These are phyloP conservation scores for Tolypocladium tropicale DNA, from an alignment of 2,329 filamentous ascomycete genomes.

Conservation along the genomic window DNA sequence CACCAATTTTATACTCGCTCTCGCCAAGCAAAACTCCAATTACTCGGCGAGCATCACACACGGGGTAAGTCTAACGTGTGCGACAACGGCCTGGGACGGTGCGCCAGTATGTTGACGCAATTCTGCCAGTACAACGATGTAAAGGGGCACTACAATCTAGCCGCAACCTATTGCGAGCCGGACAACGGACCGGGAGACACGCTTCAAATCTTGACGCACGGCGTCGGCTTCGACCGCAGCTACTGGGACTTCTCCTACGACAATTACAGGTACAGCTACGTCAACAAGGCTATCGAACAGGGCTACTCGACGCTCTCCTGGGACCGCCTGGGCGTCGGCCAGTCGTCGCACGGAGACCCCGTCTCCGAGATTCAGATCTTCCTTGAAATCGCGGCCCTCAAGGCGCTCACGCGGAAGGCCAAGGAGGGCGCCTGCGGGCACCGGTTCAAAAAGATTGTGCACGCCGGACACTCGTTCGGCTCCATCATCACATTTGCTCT, in stretches of 20 bases:
- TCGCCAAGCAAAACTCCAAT: slow-evolving; percentile 39
- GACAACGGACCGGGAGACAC: slow-evolving; percentile 26
- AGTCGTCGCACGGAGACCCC: slow-evolving; percentile 47
- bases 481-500: slow-evolving; percentile 47
- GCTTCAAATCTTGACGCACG: slow-evolving; percentile 31
- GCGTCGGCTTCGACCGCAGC: slow-evolving; percentile 29
- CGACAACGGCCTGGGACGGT: neutral
- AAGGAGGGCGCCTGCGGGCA: slow-evolving; percentile 28
- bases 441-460: slow-evolving; percentile 35
- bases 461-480: slow-evolving; percentile 56
- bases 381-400: slow-evolving; percentile 48
- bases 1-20: slow-evolving; percentile 41
- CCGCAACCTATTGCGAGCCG: slow-evolving; percentile 51
- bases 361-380: slow-evolving; percentile 48
- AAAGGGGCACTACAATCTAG: slow-evolving; percentile 44
- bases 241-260: slow-evolving; percentile 54
- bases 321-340: slow-evolving; percentile 52
- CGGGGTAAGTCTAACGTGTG: slow-evolving; percentile 27
- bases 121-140: slow-evolving; percentile 34
- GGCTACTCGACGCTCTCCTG: slow-evolving; percentile 51
- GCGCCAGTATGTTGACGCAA: neutral
- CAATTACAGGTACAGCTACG: slow-evolving; percentile 53
- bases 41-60: slow-evolving; percentile 31
- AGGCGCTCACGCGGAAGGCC: slow-evolving; percentile 38
- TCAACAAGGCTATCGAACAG: slow-evolving; percentile 40